Evolutionary conservation across 2,329 filamentous ascomycete species (phyloP).

Genomic region (Dothistroma pini): DNA sequence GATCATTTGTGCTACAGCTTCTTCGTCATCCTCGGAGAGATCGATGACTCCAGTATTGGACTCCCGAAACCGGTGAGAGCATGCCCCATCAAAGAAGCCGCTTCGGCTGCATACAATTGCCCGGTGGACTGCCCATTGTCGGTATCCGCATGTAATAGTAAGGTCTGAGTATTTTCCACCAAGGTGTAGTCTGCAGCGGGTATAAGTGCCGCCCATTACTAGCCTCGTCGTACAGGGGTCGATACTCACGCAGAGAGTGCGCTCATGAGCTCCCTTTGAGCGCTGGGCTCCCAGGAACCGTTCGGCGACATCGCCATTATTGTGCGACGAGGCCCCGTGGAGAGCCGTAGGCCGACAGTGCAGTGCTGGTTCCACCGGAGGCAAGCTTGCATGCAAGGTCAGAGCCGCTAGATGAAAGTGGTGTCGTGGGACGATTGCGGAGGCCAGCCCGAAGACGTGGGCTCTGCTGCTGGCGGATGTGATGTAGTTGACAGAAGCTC

Average conservation of each 20-base stretch:
- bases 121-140: constrained; percentile 47
- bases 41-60: constrained; percentile 35
- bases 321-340: constrained; percentile 6
- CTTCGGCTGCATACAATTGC: constrained; percentile 49
- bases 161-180: constrained; percentile 47
- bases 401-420: not conserved
- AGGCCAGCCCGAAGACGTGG: not conserved
- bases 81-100: constrained; percentile 43
- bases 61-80: constrained; percentile 36
- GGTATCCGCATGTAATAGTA: constrained; percentile 45
- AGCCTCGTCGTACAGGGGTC: constrained; percentile 5
- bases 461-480: not conserved
- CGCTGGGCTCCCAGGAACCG: constrained; percentile 35
- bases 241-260: constrained; percentile 46
- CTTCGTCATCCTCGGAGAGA: constrained; percentile 38
- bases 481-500: not conserved
- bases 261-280: constrained; percentile 44
- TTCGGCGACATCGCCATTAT: constrained; percentile 24
- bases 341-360: constrained; percentile 6
- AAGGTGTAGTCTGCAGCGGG: constrained; percentile 31
- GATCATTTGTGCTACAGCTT: constrained; percentile 40
- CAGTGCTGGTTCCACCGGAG: not conserved
- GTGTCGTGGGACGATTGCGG: not conserved
- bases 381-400: constrained; percentile 8
- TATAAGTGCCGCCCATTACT: constrained; percentile 26